These are phyloP conservation scores for Venturia aucupariae DNA, from an alignment of 2,329 filamentous ascomycete species.

Conservation along the genomic window DNA sequence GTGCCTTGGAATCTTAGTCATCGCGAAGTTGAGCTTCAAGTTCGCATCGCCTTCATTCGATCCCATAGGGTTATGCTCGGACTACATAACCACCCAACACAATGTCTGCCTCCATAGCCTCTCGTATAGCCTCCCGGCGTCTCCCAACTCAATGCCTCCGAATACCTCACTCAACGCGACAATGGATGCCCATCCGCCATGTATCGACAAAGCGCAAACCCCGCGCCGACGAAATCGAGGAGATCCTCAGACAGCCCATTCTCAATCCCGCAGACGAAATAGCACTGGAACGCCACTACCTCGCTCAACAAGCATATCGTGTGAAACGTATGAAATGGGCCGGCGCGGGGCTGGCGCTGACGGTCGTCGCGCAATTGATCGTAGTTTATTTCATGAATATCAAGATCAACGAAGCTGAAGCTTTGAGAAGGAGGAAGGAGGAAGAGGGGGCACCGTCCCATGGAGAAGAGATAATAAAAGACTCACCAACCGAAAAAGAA, in stretches of 20 bases:
- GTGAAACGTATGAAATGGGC: conserved; percentile 11
- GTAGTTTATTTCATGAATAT: conserved; percentile 8
- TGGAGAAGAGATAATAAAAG: neutral
- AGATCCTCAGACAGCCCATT: neutral
- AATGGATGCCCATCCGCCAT: neutral
- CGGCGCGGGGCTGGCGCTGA: conserved; percentile 3
- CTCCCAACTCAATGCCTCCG: neutral
- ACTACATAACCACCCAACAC: neutral
- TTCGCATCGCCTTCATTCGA: neutral
- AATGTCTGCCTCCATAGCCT: neutral
- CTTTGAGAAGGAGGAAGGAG: neutral
- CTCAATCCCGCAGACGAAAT: conserved; percentile 12
- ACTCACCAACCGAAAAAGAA: neutral
- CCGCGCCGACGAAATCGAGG: conserved; percentile 1
- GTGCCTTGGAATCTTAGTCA: neutral
- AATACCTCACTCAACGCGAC: neutral
- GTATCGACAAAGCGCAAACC: neutral
- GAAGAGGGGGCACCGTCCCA: neutral
- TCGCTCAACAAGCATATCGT: neutral
- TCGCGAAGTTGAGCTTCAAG: neutral
- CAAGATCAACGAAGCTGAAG: conserved; percentile 6
- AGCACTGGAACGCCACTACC: neutral
- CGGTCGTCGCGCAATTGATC: conserved; percentile 2
- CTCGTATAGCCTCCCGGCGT: neutral
- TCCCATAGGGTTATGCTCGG: neutral